Base-by-base conservation (phyloP, 176 grass and related monocot genomes). In the Zoysia japonica region DNA sequence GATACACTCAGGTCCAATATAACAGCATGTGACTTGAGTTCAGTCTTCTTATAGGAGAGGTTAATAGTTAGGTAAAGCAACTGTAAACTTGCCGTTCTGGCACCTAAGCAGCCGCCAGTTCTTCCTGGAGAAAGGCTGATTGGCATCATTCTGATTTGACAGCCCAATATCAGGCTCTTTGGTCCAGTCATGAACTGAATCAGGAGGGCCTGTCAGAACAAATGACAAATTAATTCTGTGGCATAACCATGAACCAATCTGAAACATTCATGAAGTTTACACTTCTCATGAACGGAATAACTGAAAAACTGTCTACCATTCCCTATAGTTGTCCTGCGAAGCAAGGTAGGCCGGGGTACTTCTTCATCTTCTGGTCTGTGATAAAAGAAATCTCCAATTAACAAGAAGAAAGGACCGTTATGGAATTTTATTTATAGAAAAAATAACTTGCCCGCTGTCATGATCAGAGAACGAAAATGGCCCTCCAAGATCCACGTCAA, bases 31-130 rank as follows among this genome's bases (percentile, higher is more conserved):
- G 65, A 54, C 68, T 74, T 56, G 0, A 70, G 47, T 19, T 79
- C 40, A 56, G 71, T 63, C 65, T 4, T 65, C 48, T 55, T 52
- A 45, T 39, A 60, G 0, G 5, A n/a, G 81, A 7, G 36, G 37
- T 50, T 9, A 52, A 65, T 61, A 56, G 39, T 77, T 57, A 61
- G 54, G 49, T 59, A 28, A 76, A 49, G 47, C 41, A 70, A 70
- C 13, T 52, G 28, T 60, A 82, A 80, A 89, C 89, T 94, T 93
- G 55, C 92, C 96, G 85, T 98, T 94, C 50, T 98, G 96, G 85
- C 96, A 98, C 75, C 76, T 94, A 87, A 98, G 72, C 47, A 98
- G 82, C 54, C 89, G 84, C 96, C 96, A 98, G 84, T 90, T 89
- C 79, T 98, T 94, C 84, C 80, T 91, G 51, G 92, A 88, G 85